Percentiles rank a stretch among this genome's conserved stretches.
Evolutionary conservation across 2,329 filamentous ascomycete genomes (phyloP).

Genomic region (Grosmannia huntii): DNA sequence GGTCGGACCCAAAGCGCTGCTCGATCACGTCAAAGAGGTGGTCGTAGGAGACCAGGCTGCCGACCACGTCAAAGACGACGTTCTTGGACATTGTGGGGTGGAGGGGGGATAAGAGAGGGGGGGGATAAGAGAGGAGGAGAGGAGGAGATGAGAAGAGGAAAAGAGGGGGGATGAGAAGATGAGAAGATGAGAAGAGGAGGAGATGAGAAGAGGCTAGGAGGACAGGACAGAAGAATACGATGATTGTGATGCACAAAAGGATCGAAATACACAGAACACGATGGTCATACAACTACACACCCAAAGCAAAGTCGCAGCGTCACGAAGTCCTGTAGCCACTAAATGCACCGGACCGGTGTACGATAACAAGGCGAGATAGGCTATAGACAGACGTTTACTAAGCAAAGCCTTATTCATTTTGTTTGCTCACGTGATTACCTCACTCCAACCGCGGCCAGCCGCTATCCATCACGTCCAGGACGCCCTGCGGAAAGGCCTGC

Average conservation of each 20-base stretch:
- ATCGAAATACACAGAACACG: too few species aligned
- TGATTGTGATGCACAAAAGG: neutral
- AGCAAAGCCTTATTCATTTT: too few species aligned
- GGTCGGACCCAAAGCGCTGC: slow-evolving; percentile 21
- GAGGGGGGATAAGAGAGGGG: neutral
- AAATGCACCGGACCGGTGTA: too few species aligned
- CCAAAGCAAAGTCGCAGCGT: too few species aligned
- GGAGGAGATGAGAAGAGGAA: neutral
- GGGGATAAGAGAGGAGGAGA: neutral
- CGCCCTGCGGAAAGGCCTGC: slow-evolving; percentile 1
- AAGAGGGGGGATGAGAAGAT: too few species aligned
- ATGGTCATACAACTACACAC: too few species aligned
- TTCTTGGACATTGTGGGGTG: slow-evolving; percentile 19
- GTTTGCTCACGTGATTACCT: too few species aligned
- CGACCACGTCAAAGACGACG: slow-evolving; percentile 34
- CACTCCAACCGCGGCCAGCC: slow-evolving; percentile 1
- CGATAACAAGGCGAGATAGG: too few species aligned
- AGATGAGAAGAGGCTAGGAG: neutral
- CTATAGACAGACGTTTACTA: too few species aligned
- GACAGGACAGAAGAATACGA: too few species aligned
- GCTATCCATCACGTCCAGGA: neutral
- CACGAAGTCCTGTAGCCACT: too few species aligned
- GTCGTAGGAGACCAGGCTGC: slow-evolving; percentile 30
- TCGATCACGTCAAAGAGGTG: slow-evolving; percentile 26
- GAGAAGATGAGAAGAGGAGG: neutral